Conservation (phyloP, 495 filamentous ascomycete genomes). For the Astrothelium subdiscretum region DNA sequence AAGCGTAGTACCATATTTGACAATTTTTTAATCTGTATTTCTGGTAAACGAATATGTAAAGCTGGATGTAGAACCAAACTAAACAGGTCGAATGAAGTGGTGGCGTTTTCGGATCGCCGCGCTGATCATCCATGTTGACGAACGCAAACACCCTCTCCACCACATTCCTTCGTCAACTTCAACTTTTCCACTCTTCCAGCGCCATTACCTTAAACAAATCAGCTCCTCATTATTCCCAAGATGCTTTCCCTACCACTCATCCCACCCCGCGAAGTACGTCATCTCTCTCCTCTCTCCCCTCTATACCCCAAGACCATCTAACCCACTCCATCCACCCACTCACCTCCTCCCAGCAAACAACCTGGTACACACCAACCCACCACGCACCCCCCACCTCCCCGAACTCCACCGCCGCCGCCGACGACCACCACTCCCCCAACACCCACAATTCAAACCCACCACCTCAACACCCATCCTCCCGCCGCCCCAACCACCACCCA, state of each 20-base stretch:
- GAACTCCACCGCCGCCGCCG: constrained; percentile 7
- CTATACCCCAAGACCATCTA: too few relatives aligned
- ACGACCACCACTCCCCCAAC: constrained; percentile 11
- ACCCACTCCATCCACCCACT: background rate
- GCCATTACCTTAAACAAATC: background rate
- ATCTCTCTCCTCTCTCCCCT: background rate
- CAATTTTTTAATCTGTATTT: too few relatives aligned
- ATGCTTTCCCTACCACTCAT: constrained; percentile 25
- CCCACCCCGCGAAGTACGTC: constrained; percentile 20
- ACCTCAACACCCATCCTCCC: background rate
- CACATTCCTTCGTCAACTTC: background rate
- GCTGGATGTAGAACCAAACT: too few relatives aligned
- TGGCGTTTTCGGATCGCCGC: too few relatives aligned
- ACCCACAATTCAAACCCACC: constrained; percentile 6
- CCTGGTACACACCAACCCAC: constrained; percentile 1
- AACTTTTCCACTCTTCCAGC: background rate
- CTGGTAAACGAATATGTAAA: too few relatives aligned
- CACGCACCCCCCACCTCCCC: constrained; percentile 8
- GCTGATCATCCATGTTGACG: background rate
- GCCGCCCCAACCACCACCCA: constrained; percentile 7
- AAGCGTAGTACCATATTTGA: too few relatives aligned
- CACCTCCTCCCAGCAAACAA: constrained; percentile 1
- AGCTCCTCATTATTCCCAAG: background rate
- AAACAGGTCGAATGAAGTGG: too few relatives aligned
- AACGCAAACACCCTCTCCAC: background rate